Evolutionary conservation across 2,329 filamentous ascomycete genomes (phyloP).

Genomic region (Fusarium torreyae): DNA sequence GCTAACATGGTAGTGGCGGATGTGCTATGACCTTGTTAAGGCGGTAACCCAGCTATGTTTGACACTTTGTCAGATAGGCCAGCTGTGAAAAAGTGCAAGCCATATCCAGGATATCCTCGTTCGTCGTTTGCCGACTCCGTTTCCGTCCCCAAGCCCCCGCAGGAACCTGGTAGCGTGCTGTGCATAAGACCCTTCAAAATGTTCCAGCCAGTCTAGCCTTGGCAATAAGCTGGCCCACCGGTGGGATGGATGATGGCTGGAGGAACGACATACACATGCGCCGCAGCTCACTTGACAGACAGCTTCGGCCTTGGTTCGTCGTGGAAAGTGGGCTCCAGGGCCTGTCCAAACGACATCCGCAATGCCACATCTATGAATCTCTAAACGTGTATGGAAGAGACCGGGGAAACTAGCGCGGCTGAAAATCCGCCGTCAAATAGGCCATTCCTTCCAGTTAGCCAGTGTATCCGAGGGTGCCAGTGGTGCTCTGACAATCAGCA

Average conservation of each 20-base stretch:
- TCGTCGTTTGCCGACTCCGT: slow-evolving; percentile 31
- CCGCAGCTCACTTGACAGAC: slow-evolving; percentile 53
- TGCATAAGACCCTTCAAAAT: slow-evolving; percentile 21
- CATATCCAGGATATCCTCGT: slow-evolving; percentile 18
- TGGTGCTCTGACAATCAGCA: not conserved
- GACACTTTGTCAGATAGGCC: slow-evolving; percentile 3
- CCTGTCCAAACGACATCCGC: slow-evolving; percentile 42
- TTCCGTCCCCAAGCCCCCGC: slow-evolving; percentile 16
- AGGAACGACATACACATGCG: slow-evolving; percentile 51
- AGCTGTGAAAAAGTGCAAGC: slow-evolving; percentile 5
- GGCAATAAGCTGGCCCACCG: slow-evolving; percentile 33
- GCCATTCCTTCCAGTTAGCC: slow-evolving; percentile 1
- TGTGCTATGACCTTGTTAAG: slow-evolving; percentile 8
- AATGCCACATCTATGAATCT: slow-evolving; percentile 48
- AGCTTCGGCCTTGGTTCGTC: slow-evolving; percentile 44
- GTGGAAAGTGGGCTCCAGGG: slow-evolving; percentile 36
- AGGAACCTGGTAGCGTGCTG: slow-evolving; percentile 28
- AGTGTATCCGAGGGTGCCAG: slow-evolving; percentile 3
- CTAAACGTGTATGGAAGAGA: slow-evolving; percentile 41
- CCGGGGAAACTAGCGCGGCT: slow-evolving; percentile 28
- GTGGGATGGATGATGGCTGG: slow-evolving; percentile 40
- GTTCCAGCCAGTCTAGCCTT: slow-evolving; percentile 25
- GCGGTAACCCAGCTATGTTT: not conserved
- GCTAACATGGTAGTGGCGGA: slow-evolving; percentile 16
- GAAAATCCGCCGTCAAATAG: slow-evolving; percentile 25